Conservation (phyloP, 2,329 filamentous ascomycete genomes). For the Metarhizium guizhouense region DNA sequence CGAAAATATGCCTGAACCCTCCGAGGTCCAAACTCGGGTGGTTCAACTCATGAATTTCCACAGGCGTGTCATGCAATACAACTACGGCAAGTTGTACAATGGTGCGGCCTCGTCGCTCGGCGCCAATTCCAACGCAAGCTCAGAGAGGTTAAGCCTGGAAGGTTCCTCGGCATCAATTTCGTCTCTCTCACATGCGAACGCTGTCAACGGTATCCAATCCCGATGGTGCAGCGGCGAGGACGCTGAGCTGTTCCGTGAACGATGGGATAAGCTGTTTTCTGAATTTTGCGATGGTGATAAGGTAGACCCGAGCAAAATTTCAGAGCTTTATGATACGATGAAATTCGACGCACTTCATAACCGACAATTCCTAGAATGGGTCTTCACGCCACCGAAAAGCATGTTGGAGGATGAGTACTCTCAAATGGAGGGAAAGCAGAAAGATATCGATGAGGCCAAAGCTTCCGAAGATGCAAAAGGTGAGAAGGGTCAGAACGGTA, state of each 20-base stretch:
- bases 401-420: constrained; percentile 66
- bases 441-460: constrained; percentile 31
- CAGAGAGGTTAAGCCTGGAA: constrained; percentile 34
- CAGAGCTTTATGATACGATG: constrained; percentile 98
- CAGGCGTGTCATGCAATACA: constrained; percentile 87
- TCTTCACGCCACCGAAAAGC: constrained; percentile 77
- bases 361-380: constrained; percentile 91
- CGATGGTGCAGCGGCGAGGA: constrained; percentile 97
- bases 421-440: constrained; percentile 31
- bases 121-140: constrained; percentile 42
- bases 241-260: constrained; percentile 84
- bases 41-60: constrained; percentile 98
- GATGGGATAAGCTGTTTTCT: constrained; percentile 96
- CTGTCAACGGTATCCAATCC: constrained; percentile 66
- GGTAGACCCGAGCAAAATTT: constrained; percentile 97
- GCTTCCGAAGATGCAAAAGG: constrained; percentile 27
- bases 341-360: constrained; percentile 98
- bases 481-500: constrained; percentile 18
- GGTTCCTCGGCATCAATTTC: constrained; percentile 33
- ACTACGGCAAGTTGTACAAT: constrained; percentile 72
- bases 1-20: constrained; percentile 86
- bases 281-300: constrained; percentile 97
- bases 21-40: constrained; percentile 82
- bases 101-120: constrained; percentile 55
- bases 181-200: constrained; percentile 50